Percentiles rank a stretch among this genome's conserved stretches.
Conservation (phyloP, 176 grass and related monocot genomes). For the Thinopyrum elongatum region DNA sequence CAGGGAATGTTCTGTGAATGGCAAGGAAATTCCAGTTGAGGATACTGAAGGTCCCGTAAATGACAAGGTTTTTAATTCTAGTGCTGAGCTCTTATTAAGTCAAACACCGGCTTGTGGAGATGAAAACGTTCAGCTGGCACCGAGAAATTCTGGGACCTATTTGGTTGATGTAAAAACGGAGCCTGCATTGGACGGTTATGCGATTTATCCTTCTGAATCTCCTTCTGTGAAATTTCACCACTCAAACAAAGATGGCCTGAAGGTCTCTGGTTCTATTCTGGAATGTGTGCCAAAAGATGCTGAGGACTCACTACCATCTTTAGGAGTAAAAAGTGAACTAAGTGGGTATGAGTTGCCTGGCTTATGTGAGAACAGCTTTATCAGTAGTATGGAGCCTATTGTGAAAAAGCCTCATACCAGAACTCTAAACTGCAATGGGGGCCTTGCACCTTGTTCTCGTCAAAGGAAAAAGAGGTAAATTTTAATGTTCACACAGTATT, state of each 20-base stretch:
- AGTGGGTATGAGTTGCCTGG: conserved; percentile 9
- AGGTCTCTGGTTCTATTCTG: background rate
- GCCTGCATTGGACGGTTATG: conserved; percentile 28
- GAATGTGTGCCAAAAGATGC: conserved; percentile 11
- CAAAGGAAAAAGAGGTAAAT: conserved; percentile 59
- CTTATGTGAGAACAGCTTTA: background rate
- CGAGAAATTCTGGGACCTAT: background rate
- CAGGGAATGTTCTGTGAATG: conserved; percentile 16
- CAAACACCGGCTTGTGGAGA: background rate
- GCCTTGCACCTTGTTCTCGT: conserved; percentile 20
- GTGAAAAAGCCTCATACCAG: background rate
- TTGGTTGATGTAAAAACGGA: conserved; percentile 43
- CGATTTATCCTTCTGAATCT: conserved; percentile 15
- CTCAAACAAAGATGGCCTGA: background rate
- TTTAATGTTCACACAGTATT: conserved; percentile 19
- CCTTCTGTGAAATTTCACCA: conserved; percentile 10
- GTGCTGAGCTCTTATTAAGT: background rate
- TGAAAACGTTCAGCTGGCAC: conserved; percentile 14
- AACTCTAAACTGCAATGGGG: conserved; percentile 5
- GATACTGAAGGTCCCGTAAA: conserved; percentile 3
- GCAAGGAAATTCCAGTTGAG: background rate
- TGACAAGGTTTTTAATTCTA: background rate
- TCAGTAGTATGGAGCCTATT: conserved; percentile 10
- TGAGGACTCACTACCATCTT: conserved; percentile 17
- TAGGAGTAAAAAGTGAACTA: conserved; percentile 40